Conservation (phyloP, 2,329 filamentous ascomycete species). For the Elsinoe ampelina region DNA sequence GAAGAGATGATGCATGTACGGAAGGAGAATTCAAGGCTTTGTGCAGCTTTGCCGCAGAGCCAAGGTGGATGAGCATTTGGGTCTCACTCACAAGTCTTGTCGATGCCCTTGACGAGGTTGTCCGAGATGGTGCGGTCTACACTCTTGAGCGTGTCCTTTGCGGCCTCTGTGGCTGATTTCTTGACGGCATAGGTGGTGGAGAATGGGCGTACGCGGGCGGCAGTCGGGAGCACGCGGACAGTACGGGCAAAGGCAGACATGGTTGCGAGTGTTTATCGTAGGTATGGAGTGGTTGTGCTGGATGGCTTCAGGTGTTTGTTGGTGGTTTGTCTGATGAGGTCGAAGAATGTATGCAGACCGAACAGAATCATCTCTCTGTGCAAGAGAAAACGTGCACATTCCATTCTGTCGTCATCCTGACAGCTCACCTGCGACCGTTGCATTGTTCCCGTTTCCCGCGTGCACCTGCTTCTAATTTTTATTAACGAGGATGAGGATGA, state of each 20-base stretch:
- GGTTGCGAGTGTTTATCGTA: conserved; percentile 20
- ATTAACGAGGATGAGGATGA: neutral
- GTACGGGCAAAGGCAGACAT: conserved; percentile 27
- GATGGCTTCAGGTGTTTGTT: conserved; percentile 1
- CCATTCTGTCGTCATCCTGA: conserved; percentile 8
- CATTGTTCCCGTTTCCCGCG: neutral
- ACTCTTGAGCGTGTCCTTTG: conserved; percentile 50
- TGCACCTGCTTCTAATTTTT: neutral
- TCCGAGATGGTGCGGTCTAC: conserved; percentile 48
- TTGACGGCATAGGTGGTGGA: conserved; percentile 41
- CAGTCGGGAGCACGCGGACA: conserved; percentile 29
- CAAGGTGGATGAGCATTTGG: neutral
- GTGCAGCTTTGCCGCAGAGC: neutral
- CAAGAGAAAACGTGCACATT: neutral
- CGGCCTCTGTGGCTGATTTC: conserved; percentile 45
- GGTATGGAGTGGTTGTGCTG: neutral
- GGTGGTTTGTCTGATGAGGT: neutral
- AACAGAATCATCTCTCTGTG: neutral
- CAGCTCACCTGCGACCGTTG: neutral
- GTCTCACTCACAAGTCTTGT: conserved; percentile 48
- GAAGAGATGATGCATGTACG: neutral
- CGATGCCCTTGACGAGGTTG: conserved; percentile 51
- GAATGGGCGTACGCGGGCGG: conserved; percentile 41
- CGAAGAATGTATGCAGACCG: neutral
- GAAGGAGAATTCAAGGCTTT: neutral